Conservation (phyloP, 192 early-diverging fungal genomes). For the Chytriomyces confervae region DNA sequence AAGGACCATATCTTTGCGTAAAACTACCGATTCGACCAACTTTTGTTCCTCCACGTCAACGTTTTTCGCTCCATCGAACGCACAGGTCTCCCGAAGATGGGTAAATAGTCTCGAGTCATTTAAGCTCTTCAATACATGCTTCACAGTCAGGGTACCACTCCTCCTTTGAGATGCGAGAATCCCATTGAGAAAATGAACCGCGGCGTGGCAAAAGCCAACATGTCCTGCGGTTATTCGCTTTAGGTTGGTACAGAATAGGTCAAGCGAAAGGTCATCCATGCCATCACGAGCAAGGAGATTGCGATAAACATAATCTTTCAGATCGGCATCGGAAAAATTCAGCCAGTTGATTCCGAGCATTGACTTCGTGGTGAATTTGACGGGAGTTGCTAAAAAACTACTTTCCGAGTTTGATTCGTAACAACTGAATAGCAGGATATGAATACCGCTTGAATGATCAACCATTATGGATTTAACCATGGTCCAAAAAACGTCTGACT, state of each 20-base stretch:
- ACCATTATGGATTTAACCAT: slow-evolving; percentile 6
- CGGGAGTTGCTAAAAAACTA: slow-evolving; percentile 1
- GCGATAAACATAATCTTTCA: slow-evolving; percentile 4
- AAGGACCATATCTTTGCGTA: not conserved
- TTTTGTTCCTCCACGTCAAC: not conserved
- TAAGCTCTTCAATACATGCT: slow-evolving; percentile 4
- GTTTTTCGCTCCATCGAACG: not conserved
- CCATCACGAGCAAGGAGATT: not conserved
- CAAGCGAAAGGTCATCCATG: not conserved
- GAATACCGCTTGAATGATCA: slow-evolving; percentile 6
- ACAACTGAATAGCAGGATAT: slow-evolving; percentile 3
- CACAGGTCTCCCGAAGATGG: not conserved
- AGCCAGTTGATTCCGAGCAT: not conserved
- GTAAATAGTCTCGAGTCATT: not conserved
- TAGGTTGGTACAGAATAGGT: slow-evolving; percentile 6
- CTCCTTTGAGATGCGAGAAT: slow-evolving; percentile 5
- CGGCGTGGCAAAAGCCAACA: slow-evolving; percentile 5
- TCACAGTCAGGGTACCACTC: not conserved
- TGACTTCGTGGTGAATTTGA: not conserved
- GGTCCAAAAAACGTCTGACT: slow-evolving; percentile 4
- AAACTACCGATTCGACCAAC: slow-evolving; percentile 5
- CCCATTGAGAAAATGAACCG: not conserved
- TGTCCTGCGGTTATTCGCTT: slow-evolving; percentile 1
- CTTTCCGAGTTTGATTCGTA: not conserved
- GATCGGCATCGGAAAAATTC: too few relatives aligned